Evolutionary conservation across 2,329 filamentous ascomycete species (phyloP), one percentile per base, ranked within the genome.

Genomic region (Aspergillus eucalypticola): DNA sequence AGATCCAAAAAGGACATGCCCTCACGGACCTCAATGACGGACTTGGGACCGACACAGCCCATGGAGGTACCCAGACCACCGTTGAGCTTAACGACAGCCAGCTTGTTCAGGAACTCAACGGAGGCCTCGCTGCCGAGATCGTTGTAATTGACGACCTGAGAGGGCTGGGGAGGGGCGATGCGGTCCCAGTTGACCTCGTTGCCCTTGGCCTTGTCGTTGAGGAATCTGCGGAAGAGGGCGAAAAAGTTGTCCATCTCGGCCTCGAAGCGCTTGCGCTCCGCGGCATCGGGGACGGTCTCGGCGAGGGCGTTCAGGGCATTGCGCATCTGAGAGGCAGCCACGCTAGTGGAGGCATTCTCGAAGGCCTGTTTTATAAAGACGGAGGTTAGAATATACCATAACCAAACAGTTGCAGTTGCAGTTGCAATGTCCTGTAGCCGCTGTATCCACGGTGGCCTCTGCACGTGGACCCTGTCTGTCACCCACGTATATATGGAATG

Each of bases 201-300:
- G 78, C 94, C 93, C 88, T 98, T 98, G 75, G 95, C 94, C 85
- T 97, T 96, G 83, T 98, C 95, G 77, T 97, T 97, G 66, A 99
- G 84, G 81, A 97, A 99, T 81, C 95, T 88, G 76, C 95, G 90
- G 89, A 99, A 99, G 64, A 99, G 90, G 63, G 92, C 90, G 77
- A 99, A 99, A 86, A 99, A 99, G 88, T 99, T 99, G 87, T 99
- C 95, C 93, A 97, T 98, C 82, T 99, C 94, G 4, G 93, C 96
- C 83, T 98, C 94, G 79, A 98, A 98, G 68, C 96, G 88, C 91
- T 81, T 80, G 83, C 86, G 88, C 76, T 86, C 83, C 32, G 76
- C 82, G 59, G 90, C 84, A 76, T 98, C 92, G 73, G 88, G 86
- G 76, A 97, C 93, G 8, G 89, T 90, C 82, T 99, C 95, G 71